Evolutionary conservation across 768 basidiomycete genomes (phyloP).

Genomic region (Tricholoma sp.): DNA sequence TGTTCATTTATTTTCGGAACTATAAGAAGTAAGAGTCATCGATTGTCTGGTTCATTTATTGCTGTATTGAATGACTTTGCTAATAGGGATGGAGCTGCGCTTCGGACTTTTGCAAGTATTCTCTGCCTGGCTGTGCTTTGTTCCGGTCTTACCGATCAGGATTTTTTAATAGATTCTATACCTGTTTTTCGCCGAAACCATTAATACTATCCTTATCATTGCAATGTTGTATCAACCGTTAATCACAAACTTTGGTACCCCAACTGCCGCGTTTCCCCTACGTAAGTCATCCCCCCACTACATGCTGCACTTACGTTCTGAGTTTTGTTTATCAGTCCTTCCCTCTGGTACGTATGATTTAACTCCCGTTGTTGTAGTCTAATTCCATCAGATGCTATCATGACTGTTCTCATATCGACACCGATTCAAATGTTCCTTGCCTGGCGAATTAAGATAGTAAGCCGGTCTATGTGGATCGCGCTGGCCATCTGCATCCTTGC

Average conservation of each 20-base stretch:
- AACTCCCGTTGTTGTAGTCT: background rate
- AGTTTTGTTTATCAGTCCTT: slow-evolving; percentile 17
- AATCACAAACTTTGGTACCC: slow-evolving; percentile 34
- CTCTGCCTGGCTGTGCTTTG: background rate
- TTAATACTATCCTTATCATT: slow-evolving; percentile 41
- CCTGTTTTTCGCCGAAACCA: slow-evolving; percentile 36
- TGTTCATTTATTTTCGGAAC: slow-evolving; percentile 29
- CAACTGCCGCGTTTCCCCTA: slow-evolving; percentile 26
- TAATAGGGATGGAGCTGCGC: slow-evolving; percentile 37
- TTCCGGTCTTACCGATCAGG: background rate
- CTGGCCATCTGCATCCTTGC: slow-evolving; percentile 27
- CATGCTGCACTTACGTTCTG: slow-evolving; percentile 11
- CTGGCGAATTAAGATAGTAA: slow-evolving; percentile 36
- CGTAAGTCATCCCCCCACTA: slow-evolving; percentile 13
- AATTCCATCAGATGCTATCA: slow-evolving; percentile 10
- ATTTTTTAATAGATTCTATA: slow-evolving; percentile 28
- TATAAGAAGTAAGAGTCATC: slow-evolving; percentile 30
- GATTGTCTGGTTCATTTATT: background rate
- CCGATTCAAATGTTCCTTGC: slow-evolving; percentile 45
- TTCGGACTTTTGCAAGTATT: slow-evolving; percentile 32
- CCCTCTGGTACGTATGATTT: slow-evolving; percentile 15
- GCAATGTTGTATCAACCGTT: slow-evolving; percentile 43
- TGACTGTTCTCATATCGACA: slow-evolving; percentile 33
- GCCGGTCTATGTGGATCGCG: slow-evolving; percentile 31
- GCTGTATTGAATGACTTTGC: background rate